Conservation (phyloP, 2,329 filamentous ascomycete species). For the Fusarium humuli region DNA sequence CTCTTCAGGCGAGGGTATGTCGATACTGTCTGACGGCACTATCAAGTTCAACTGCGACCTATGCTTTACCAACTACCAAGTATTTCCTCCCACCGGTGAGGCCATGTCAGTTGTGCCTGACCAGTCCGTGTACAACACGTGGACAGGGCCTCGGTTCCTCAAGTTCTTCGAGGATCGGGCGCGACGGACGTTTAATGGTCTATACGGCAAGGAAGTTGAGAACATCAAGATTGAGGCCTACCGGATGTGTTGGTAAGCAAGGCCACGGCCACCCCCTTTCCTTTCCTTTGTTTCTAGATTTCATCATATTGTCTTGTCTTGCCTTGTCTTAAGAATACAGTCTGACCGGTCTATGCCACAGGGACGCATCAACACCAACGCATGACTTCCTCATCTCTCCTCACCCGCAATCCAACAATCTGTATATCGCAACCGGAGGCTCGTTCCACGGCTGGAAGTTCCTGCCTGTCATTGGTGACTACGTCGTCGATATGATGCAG, state of each 20-base stretch:
- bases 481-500: conserved; percentile 63
- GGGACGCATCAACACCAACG: conserved; percentile 71
- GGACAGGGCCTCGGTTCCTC: conserved; percentile 55
- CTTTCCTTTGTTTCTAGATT: neutral
- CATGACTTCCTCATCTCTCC: conserved; percentile 72
- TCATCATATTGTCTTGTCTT: neutral
- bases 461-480: conserved; percentile 70
- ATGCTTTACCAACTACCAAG: conserved; percentile 66
- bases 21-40: conserved; percentile 59
- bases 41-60: conserved; percentile 72
- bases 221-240: conserved; percentile 56
- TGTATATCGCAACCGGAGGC: conserved; percentile 71
- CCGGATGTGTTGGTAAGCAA: conserved; percentile 59
- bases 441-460: conserved; percentile 76
- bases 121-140: conserved; percentile 56
- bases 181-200: conserved; percentile 53
- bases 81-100: conserved; percentile 60
- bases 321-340: neutral
- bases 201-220: conserved; percentile 57
- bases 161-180: conserved; percentile 59
- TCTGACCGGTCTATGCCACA: conserved; percentile 49
- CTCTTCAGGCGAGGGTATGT: conserved; percentile 56
- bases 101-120: conserved; percentile 64
- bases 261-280: conserved; percentile 2
- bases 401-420: conserved; percentile 59